Base-by-base conservation (phyloP, 192 early-diverging fungal species). In the Backusella parvicylindrica region DNA sequence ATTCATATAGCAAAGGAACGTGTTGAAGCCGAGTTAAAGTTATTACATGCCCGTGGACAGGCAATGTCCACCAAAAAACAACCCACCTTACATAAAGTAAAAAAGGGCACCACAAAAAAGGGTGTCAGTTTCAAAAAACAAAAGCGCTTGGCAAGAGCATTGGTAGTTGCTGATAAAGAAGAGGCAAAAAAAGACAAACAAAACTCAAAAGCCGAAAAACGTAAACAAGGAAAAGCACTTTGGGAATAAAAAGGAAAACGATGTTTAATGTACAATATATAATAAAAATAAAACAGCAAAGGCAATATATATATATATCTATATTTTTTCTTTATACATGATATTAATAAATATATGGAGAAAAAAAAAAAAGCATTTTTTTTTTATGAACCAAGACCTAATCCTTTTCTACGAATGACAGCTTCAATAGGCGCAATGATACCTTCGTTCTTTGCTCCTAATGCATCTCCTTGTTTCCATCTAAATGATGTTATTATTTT, bases 351-450 rank as follows among this genome's bases (percentile, higher is more conserved):
- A 11, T 38, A 38, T 38, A 38, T 38, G 11, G 6, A 38, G 3
- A 41, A 23, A 69, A 70, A 31, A 18, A 70, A 47, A 49, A 28
- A 49, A 49, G 21, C 5, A 26, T 64, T 18, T 15, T 70, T 70
- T 47, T 60, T 72, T 74, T 73, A 77, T 47, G 79, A 71, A 21
- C 86, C 86, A 37, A 87, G 79, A 64, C 86, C 86, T 43, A 73
- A 43, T 26, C 76, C 64, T 53, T 85, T 85, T 31, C 73, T 77
- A 18, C 86, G 84, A 31, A 87, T 76, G n/a, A 87, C 60, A 1
- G 86, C 86, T 50, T 87, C 82, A 64, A 87, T 85, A n/a, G 86
- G 86, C 32, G 75, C 79, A 0, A 81, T 81, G 66, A 87, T 87
- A 35, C 86, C 86, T 9, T 75, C 78, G 13, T 80, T 79, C n/a